Percentiles rank a stretch among this genome's conserved stretches.
Evolutionary conservation across 768 basidiomycete species (phyloP).

Genomic region (Inosperma sp.): DNA sequence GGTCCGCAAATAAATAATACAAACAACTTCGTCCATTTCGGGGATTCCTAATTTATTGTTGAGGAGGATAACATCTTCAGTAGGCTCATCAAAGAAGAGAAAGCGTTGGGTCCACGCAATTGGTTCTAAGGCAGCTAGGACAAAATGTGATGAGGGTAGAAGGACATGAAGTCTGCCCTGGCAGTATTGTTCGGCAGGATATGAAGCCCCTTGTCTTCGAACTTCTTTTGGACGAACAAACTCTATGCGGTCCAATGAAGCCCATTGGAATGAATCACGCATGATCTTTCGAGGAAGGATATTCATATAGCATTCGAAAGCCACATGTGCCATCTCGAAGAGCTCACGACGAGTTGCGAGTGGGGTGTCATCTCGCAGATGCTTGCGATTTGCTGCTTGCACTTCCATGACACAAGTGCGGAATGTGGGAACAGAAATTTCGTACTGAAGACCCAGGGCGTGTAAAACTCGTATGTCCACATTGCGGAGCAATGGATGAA

Average conservation of each 20-base stretch:
- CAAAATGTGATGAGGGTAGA: conserved; percentile 16
- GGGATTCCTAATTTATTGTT: conserved; percentile 19
- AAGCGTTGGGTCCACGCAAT: conserved; percentile 26
- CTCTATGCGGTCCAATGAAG: conserved; percentile 26
- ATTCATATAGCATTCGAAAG: conserved; percentile 1
- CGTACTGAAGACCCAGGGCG: conserved; percentile 7
- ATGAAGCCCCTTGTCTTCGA: conserved; percentile 11
- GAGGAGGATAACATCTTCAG: conserved; percentile 10
- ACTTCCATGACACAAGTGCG: conserved; percentile 8
- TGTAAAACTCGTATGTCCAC: background rate
- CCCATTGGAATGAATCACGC: conserved; percentile 5
- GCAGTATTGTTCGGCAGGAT: conserved; percentile 6
- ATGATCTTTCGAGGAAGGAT: conserved; percentile 10
- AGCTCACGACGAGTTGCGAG: background rate
- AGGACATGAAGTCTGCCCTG: conserved; percentile 8
- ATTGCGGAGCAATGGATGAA: background rate
- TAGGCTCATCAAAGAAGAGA: conserved; percentile 14
- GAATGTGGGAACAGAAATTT: conserved; percentile 9
- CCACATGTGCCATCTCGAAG: background rate
- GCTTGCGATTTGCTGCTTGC: background rate
- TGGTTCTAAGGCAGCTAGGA: conserved; percentile 14
- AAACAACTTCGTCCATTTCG: conserved; percentile 19
- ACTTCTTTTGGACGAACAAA: conserved; percentile 34
- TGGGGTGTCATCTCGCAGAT: background rate
- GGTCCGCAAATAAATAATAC: conserved; percentile 1